These are phyloP conservation scores for Leccinum fallax DNA, from an alignment of 1,284 basidiomycete genomes.

Conservation along the genomic window DNA sequence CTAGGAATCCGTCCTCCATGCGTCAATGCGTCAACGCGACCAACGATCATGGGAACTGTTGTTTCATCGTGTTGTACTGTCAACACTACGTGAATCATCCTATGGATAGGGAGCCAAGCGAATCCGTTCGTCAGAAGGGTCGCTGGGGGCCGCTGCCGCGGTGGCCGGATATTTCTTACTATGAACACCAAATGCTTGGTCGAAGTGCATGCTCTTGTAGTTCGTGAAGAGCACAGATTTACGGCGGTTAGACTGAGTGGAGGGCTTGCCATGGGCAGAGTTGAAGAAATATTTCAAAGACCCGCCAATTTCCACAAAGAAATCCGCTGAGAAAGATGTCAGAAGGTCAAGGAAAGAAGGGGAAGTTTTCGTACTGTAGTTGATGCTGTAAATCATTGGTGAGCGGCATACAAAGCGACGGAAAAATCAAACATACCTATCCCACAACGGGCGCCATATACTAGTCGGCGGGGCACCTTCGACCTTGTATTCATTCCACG, in stretches of 20 bases:
- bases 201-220: slow-evolving; percentile 42
- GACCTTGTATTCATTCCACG: slow-evolving; percentile 62
- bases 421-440: slow-evolving; percentile 50
- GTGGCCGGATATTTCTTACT: slow-evolving; percentile 20
- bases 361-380: slow-evolving; percentile 53
- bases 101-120: slow-evolving; percentile 47
- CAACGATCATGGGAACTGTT: background rate
- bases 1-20: background rate
- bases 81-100: slow-evolving; percentile 8
- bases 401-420: background rate
- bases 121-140: slow-evolving; percentile 43
- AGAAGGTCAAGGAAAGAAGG: slow-evolving; percentile 5
- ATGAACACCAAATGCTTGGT: slow-evolving; percentile 53
- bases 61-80: slow-evolving; percentile 6
- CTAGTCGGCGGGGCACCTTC: slow-evolving; percentile 44
- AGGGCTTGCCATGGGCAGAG: slow-evolving; percentile 48
- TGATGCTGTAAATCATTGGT: slow-evolving; percentile 52
- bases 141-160: slow-evolving; percentile 11
- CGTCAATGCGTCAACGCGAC: background rate
- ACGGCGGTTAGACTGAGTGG: slow-evolving; percentile 42
- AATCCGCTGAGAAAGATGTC: slow-evolving; percentile 53
- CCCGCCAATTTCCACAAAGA: slow-evolving; percentile 59
- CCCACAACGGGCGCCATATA: slow-evolving; percentile 69
- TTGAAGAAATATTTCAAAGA: slow-evolving; percentile 66
- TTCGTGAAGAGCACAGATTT: slow-evolving; percentile 33